phyloP scores from a whole-genome alignment of 1,284 basidiomycete genomes.

The Leccinum subrobustum region DNA sequence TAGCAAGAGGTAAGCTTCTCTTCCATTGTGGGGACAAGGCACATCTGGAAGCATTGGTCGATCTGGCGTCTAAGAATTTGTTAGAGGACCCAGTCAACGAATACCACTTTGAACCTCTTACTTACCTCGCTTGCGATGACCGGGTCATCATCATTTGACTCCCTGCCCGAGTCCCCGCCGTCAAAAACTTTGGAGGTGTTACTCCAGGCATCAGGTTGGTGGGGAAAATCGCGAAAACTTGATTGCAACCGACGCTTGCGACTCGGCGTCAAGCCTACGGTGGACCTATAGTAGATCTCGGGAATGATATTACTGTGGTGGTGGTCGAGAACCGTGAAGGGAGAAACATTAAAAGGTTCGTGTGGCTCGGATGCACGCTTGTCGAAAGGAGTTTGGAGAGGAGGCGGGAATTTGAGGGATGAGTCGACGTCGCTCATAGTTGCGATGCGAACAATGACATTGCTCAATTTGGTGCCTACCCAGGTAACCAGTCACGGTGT shows the following conservation, averaged over 20 bases:
- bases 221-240: neutral
- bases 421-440: neutral
- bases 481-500: no score
- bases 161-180: neutral
- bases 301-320: neutral
- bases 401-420: neutral
- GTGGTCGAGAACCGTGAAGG: neutral
- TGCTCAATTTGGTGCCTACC: no score
- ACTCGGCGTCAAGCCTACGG: neutral
- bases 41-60: neutral
- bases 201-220: neutral
- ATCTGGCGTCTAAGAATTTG: neutral
- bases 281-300: neutral
- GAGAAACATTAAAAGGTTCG: neutral
- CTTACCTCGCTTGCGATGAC: neutral
- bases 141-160: neutral
- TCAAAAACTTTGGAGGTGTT: neutral
- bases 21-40: neutral
- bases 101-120: neutral
- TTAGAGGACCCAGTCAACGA: neutral
- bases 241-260: neutral
- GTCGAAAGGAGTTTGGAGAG: neutral
- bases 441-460: neutral
- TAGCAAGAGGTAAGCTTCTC: constrained; percentile 1
- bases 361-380: neutral